Conservation (phyloP, 768 basidiomycete genomes). For the Suillus subalutaceus region DNA sequence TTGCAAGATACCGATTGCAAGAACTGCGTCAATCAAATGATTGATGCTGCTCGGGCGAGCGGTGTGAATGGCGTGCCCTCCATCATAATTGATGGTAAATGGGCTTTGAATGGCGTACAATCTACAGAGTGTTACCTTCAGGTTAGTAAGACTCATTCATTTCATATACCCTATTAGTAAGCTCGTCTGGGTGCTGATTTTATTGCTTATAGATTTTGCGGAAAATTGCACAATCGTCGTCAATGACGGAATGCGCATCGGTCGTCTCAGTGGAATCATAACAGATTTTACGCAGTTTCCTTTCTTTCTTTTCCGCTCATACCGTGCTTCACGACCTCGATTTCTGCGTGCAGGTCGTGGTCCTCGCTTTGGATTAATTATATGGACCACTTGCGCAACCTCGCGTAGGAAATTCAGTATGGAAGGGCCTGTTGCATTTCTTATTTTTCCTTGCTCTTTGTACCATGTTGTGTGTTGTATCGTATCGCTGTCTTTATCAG, state of each 20-base stretch:
- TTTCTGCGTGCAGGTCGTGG: neutral
- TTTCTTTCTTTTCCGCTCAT: neutral
- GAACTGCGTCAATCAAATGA: conserved; percentile 43
- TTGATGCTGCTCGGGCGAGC: conserved; percentile 42
- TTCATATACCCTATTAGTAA: neutral
- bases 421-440: neutral
- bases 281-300: neutral
- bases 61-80: conserved; percentile 57
- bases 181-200: neutral
- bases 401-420: neutral
- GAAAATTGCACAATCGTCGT: conserved; percentile 29
- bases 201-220: conserved; percentile 30
- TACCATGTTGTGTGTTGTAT: neutral
- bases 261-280: conserved; percentile 2
- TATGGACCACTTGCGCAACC: neutral
- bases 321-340: neutral
- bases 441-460: neutral
- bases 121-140: conserved; percentile 41
- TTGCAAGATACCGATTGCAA: conserved; percentile 42
- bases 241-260: conserved; percentile 5
- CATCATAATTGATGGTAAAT: conserved; percentile 48
- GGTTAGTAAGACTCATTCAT: conserved; percentile 25
- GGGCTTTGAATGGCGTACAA: conserved; percentile 50
- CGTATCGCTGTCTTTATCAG: neutral
- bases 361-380: conserved; percentile 5